Base-by-base conservation (phyloP, 2,329 filamentous ascomycete species). In the Neurospora sp. region DNA sequence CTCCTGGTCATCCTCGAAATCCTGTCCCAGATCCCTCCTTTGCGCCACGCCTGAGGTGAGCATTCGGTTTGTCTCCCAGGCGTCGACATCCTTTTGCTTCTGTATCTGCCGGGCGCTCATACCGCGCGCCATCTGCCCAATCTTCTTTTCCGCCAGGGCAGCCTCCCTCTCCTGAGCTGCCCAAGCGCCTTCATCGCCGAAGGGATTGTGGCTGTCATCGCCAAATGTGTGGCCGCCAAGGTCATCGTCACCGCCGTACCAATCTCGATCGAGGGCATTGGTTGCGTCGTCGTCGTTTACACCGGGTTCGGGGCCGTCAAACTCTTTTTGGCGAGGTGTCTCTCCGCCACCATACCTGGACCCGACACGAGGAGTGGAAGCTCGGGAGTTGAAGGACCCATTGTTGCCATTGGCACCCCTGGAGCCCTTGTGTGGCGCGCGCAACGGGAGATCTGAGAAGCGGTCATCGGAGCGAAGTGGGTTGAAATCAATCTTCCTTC, bases 11-110 rank as follows among this genome's bases (percentile, higher is more conserved):
- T 97, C 91, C 68, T 91, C 90, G 76, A 97, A 97, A 77, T 96
- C 93, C 66, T 88, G 86, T 33, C 90, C 89, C 78, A 93, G 88
- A 76, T 96, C 92, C 74, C 93, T 85, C 77, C 95, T 85, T 80
- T 99, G 96, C 19, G 96, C 96, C 19, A 99, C 94, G 70, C 95
- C 95, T 23, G 94, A 97, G 1, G 94, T 96, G 71, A 99, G 85
- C 96, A 99, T 98, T 71, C 96, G 92, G 79, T 99, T 99, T 17
- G 95, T 96, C 80, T 99, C 96, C 96, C 96, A 99, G 0, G 94
- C 95, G 80, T 99, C 96, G 62, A 96, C 93, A 77, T 99, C 96
- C 78, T 92, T 93, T 79, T 97, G 92, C 75, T 94, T 92, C 80
- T 97, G 93, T 70, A 92, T 85, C 71, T 90, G 89, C 67, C 92